A percentile compares a stretch with the other conserved stretches of the same genome.
Evolutionary conservation across 2,329 filamentous ascomycete species (phyloP).

Genomic region (Gnomoniopsis sp.): DNA sequence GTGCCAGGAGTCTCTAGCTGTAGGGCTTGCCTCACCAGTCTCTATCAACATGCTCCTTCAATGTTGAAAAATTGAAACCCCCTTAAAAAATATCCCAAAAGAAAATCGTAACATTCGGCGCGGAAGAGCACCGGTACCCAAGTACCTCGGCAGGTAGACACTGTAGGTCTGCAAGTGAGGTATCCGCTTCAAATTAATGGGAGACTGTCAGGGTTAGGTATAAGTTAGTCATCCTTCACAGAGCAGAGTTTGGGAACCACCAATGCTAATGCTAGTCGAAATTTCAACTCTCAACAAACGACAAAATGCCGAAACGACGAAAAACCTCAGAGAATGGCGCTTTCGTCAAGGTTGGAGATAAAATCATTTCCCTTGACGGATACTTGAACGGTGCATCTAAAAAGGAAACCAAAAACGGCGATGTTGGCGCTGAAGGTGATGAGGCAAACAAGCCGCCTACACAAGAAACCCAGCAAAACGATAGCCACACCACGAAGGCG

Average conservation of each 20-base stretch:
- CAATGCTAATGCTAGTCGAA: background rate
- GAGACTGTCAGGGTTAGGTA: background rate
- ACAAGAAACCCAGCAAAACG: background rate
- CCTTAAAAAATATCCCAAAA: no score
- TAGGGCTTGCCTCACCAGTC: no score
- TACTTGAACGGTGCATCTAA: conserved; percentile 38
- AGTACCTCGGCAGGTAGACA: no score
- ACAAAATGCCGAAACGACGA: conserved; percentile 22
- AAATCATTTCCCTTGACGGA: conserved; percentile 45
- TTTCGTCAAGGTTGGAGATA: conserved; percentile 44
- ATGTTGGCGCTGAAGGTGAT: background rate
- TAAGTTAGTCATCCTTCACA: background rate
- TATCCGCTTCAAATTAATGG: no score
- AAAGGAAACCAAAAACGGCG: conserved; percentile 17
- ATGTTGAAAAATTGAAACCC: no score
- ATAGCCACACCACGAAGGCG: background rate
- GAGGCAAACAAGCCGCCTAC: background rate
- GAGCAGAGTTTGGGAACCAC: background rate
- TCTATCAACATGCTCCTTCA: no score
- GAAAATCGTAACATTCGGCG: no score
- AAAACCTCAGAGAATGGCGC: conserved; percentile 31
- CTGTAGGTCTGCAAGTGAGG: no score
- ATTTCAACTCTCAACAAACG: conserved; percentile 17
- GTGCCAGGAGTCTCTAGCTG: no score
- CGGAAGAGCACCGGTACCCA: no score